Evolutionary conservation across 805 yeast genomes (phyloP), one percentile per base, ranked within the genome.

Genomic region (Yarrowia osloensis): DNA sequence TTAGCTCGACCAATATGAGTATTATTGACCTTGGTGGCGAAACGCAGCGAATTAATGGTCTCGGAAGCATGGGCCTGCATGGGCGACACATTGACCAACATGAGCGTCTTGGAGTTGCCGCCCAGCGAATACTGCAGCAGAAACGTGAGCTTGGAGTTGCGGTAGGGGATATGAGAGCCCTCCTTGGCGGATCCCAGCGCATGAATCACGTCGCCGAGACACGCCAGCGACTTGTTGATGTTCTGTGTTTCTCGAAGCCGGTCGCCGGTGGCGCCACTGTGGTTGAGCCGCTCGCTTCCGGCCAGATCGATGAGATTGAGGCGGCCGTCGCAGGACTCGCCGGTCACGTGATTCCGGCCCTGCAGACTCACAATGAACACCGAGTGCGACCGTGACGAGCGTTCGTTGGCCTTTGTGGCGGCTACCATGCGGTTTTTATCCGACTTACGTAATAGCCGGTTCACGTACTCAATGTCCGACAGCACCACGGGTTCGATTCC

Each of bases 41-140:
- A 94, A 63, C 98, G 80, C 59, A 95, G 80, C 0, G 97, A 90
- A 73, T 90, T 91, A 35, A 93, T 71, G 1, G 97, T 89, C 74
- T 95, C 99, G 70, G 81, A 84, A 46, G 87, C 80, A 74, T 90
- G 89, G 17, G 77, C 77, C 12, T 74, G 75, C 61, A 83, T 78
- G 3, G 97, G 92, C 0, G 97, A 89, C 0, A 93, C 82, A 72
- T 91, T 93, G 17, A 92, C 97, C 81, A 94, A 89, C 97, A 94
- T 92, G 68, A 94, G 80, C 0, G 97, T 91, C 76, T 94, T 95
- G 2, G 97, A 90, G 67, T 85, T 84, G 0, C 97, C 97, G 7
- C 89, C 86, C 28, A 94, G 80, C 17, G 97, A 91, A 73, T 90
- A 86, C 73, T 92, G 95, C 68, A 94, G 79, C 15, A 93, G 79